A percentile compares a stretch with the other conserved stretches of the same genome.
Conservation (phyloP, 768 basidiomycete species). For the Hortiboletus flavorubellus region DNA sequence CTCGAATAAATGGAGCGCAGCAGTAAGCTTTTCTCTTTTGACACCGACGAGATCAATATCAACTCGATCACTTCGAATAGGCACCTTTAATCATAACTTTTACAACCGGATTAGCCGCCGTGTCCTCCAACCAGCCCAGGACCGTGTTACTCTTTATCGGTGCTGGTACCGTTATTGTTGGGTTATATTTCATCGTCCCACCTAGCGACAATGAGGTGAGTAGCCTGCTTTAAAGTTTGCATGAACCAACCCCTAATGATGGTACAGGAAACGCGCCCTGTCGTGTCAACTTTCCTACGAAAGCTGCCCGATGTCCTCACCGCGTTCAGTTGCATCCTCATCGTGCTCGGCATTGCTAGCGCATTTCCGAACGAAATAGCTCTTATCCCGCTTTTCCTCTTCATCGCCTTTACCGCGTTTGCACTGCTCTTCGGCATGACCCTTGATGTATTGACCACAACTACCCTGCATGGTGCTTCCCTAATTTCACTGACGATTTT, state of each 20-base stretch:
- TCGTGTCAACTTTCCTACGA: background rate
- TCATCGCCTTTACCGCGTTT: background rate
- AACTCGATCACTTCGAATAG: background rate
- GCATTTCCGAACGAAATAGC: background rate
- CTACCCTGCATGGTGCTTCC: background rate
- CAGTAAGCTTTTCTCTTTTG: background rate
- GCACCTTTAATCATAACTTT: background rate
- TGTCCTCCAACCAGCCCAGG: background rate
- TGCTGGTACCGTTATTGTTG: background rate
- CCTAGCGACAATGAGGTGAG: background rate
- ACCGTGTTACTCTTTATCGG: background rate
- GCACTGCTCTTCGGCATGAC: background rate
- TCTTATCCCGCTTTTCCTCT: background rate
- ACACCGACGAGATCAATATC: background rate
- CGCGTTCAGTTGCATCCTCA: background rate
- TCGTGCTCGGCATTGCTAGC: background rate
- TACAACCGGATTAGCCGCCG: background rate
- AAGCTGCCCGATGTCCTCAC: background rate
- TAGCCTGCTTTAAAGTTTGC: background rate
- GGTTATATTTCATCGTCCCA: background rate
- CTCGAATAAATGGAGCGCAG: too few relatives aligned
- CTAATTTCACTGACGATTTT: background rate
- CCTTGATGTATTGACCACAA: background rate
- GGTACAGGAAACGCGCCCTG: background rate
- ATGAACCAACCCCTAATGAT: background rate